Conservation (phyloP, 306 rosid species). For the Quercus wislizeni region DNA sequence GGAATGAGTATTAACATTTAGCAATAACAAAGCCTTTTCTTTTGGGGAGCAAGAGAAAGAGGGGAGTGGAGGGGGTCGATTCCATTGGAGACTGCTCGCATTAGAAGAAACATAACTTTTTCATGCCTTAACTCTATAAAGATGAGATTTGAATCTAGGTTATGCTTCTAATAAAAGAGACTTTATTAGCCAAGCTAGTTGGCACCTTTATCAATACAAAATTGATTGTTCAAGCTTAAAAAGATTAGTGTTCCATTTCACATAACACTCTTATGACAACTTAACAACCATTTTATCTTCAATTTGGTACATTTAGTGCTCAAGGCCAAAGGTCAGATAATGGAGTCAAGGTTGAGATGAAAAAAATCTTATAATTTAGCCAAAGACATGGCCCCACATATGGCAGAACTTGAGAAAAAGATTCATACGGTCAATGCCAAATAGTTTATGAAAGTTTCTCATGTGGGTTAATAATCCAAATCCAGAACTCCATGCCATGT, state of each 20-base stretch:
- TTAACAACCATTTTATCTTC: neutral
- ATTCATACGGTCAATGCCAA: neutral
- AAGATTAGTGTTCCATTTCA: neutral
- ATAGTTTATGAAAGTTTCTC: neutral
- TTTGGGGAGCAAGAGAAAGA: no score
- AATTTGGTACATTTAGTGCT: neutral
- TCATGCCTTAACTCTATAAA: neutral
- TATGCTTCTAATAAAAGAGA: neutral
- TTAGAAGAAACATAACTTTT: no score
- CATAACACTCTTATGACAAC: neutral
- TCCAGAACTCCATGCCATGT: neutral
- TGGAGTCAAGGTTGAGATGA: neutral
- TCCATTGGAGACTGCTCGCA: no score
- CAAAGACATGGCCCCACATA: neutral
- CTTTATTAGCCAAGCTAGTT: neutral
- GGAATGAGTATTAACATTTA: no score
- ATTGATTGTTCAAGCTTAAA: neutral
- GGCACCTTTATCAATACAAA: neutral
- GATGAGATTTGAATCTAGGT: neutral
- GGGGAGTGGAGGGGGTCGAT: no score
- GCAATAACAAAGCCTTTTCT: no score
- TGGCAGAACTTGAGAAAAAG: neutral
- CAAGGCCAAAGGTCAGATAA: constrained; percentile 2
- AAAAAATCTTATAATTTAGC: neutral
- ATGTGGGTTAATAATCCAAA: neutral